These are phyloP conservation scores for Phylloporus sp. DNA, from an alignment of 768 basidiomycete genomes.

Conservation along the genomic window DNA sequence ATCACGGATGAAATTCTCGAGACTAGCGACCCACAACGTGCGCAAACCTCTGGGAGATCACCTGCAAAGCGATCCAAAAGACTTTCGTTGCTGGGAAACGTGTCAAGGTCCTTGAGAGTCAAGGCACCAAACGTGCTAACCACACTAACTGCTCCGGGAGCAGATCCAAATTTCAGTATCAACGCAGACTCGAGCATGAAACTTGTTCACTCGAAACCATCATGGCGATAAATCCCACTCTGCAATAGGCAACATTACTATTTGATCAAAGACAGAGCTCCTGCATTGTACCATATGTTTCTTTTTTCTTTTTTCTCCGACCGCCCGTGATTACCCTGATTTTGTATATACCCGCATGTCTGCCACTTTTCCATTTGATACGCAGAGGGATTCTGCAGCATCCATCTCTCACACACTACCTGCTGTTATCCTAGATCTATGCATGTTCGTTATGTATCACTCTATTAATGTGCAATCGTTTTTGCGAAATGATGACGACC, in stretches of 20 bases:
- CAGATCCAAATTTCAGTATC: slow-evolving; percentile 39
- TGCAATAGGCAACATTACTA: slow-evolving; percentile 5
- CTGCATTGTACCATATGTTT: slow-evolving; percentile 17
- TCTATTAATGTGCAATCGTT: slow-evolving; percentile 12
- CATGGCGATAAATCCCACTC: slow-evolving; percentile 47
- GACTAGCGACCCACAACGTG: slow-evolving; percentile 36
- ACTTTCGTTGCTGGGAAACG: slow-evolving; percentile 45
- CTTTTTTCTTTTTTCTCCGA: slow-evolving; percentile 9
- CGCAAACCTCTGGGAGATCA: slow-evolving; percentile 40
- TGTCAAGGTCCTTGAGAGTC: slow-evolving; percentile 32
- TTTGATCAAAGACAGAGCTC: slow-evolving; percentile 9
- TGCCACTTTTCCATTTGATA: slow-evolving; percentile 5
- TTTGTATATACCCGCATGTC: slow-evolving; percentile 19
- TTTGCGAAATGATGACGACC: background rate
- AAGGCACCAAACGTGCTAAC: slow-evolving; percentile 30
- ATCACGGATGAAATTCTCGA: slow-evolving; percentile 34
- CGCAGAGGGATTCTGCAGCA: slow-evolving; percentile 6
- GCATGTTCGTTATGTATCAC: slow-evolving; percentile 21
- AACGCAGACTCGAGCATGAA: slow-evolving; percentile 48
- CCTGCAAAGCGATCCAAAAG: slow-evolving; percentile 59
- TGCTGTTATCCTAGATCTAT: slow-evolving; percentile 26
- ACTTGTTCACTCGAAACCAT: slow-evolving; percentile 39
- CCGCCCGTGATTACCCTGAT: slow-evolving; percentile 7
- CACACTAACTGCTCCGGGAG: slow-evolving; percentile 28
- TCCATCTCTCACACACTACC: slow-evolving; percentile 19